Evolutionary conservation across 257 asterid species (phyloP).

Genomic region (Capsicum chinense): DNA sequence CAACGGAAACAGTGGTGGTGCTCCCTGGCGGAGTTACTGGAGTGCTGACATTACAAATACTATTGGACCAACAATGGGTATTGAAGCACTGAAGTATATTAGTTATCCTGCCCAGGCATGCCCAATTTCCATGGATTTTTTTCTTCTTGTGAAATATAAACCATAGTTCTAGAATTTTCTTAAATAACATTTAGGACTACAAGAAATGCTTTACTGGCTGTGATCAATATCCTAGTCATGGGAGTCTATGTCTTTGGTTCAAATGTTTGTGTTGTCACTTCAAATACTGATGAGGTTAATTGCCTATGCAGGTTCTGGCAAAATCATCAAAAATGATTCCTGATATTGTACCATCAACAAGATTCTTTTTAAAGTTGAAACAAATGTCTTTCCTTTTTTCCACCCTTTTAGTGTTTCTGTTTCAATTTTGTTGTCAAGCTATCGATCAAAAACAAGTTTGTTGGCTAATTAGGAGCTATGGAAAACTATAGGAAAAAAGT

Average conservation of each 20-base stretch:
- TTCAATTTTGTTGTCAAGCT: not conserved
- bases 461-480: not conserved
- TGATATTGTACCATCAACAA: slow-evolving; percentile 39
- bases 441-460: not conserved
- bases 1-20: slow-evolving; percentile 63
- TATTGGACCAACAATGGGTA: slow-evolving; percentile 98
- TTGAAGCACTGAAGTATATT: slow-evolving; percentile 90
- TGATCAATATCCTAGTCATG: not conserved
- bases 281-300: not conserved
- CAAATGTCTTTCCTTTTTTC: not conserved
- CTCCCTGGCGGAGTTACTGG: slow-evolving; percentile 99
- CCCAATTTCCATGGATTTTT: not conserved
- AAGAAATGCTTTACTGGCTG: not conserved
- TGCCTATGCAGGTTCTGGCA: slow-evolving; percentile 68
- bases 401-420: not conserved
- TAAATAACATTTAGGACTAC: not conserved
- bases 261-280: not conserved
- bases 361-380: not conserved
- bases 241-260: no score
- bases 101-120: slow-evolving; percentile 96
- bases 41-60: slow-evolving; percentile 74
- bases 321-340: slow-evolving; percentile 95
- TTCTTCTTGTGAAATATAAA: slow-evolving; percentile 20
- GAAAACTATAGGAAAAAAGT: not conserved
- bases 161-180: not conserved